Evolutionary conservation across 306 rosid genomes (phyloP), one percentile per base, ranked within the genome.

Genomic region (Lathyrus aphaca): DNA sequence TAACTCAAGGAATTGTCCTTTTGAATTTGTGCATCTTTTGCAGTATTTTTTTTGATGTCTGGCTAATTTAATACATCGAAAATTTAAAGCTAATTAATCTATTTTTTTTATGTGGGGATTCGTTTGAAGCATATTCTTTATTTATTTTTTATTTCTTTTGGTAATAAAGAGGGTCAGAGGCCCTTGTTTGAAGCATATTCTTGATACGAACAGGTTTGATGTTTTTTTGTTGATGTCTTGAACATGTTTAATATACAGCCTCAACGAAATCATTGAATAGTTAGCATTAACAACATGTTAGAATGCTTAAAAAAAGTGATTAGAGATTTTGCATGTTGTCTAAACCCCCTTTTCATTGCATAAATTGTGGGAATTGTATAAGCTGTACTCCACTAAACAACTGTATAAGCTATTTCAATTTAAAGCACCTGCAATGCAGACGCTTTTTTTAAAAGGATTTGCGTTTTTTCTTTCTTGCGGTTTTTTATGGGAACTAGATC

Each of bases 71-170:
- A 42, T 53, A 35, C 3, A 12, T 6, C 11, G 64, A 56, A 44
- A 73, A 18, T 37, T 14, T 23, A 3, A 49, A 37, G 27, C 5
- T 14, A 60, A 11, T 45, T 23, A 8, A 17, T 30, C 8, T 13
- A 8, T 40, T 30, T 60, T 16, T 57, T 21, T 56, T 27, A 8
- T 12, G 19, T 10, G 43, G 35, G 21, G 10, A 42, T 1, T 38
- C 65, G 16, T 15, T 9, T 3, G 10, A 58, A 45, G 30, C 53
- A 75, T 42, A 13, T 58, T 27, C 2, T 57, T 75, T n/a, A n/a
- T n/a, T n/a, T n/a, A n/a, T n/a, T n/a, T n/a, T n/a, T n/a, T n/a
- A n/a, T n/a, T n/a, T n/a, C n/a, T n/a, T n/a, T n/a, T n/a, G n/a
- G n/a, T n/a, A n/a, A n/a, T n/a, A n/a, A n/a, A n/a, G n/a, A n/a